Conservation (phyloP, 345 rosid genomes). For the Eucalyptus tenuipes region DNA sequence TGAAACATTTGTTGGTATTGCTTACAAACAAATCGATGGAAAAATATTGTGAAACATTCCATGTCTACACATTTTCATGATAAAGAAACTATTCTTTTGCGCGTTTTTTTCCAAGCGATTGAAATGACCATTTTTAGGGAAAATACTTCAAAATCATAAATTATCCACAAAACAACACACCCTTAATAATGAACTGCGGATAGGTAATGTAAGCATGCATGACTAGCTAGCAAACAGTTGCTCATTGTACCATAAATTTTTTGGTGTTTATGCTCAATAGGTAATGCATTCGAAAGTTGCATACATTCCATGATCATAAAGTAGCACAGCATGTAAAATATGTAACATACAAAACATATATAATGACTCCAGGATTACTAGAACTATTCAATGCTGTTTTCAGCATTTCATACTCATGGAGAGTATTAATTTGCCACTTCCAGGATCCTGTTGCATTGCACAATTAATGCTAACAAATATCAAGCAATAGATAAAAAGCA, state of each 20-base stretch:
- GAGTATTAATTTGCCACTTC: background rate
- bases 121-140: background rate
- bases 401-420: background rate
- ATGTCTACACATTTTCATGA: background rate
- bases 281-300: too few species aligned
- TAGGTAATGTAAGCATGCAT: background rate
- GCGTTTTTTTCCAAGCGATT: background rate
- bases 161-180: background rate
- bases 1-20: background rate
- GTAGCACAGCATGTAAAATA: too few species aligned
- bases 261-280: background rate
- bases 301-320: too few species aligned
- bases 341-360: background rate
- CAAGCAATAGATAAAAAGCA: background rate
- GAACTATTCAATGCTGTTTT: background rate
- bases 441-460: background rate
- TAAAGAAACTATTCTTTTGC: background rate
- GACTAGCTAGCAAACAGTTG: background rate
- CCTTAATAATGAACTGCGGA: background rate
- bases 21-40: background rate
- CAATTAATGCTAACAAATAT: background rate
- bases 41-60: background rate
- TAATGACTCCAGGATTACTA: background rate
- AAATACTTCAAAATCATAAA: background rate
- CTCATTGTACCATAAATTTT: background rate